phyloP scores from a whole-genome alignment of 1,284 basidiomycete species.

The Coriolopsis trogii region DNA sequence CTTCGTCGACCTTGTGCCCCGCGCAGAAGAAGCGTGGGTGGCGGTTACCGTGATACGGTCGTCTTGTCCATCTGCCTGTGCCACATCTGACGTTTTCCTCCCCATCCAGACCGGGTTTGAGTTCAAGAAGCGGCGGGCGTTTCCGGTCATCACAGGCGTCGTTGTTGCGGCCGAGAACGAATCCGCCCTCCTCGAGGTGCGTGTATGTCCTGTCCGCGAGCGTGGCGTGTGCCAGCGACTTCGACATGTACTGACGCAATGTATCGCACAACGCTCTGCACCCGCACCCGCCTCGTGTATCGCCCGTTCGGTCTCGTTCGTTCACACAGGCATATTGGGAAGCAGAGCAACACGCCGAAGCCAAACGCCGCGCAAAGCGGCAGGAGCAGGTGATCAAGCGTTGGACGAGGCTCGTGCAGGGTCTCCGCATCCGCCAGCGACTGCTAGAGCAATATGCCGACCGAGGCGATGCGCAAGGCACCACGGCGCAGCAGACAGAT shows the following conservation, averaged over 20 bases:
- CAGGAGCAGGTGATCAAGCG: slow-evolving; percentile 85
- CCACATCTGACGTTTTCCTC: slow-evolving; percentile 9
- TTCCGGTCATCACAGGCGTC: slow-evolving; percentile 85
- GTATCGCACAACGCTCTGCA: too few species aligned
- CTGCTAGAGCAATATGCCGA: slow-evolving; percentile 81
- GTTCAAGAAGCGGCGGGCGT: slow-evolving; percentile 89
- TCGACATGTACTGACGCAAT: slow-evolving; percentile 1
- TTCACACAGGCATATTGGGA: slow-evolving; percentile 77
- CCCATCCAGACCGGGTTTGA: slow-evolving; percentile 89
- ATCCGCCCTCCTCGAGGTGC: slow-evolving; percentile 74
- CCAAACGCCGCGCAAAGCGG: slow-evolving; percentile 76
- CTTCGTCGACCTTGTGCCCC: too few species aligned
- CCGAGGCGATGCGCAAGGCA: slow-evolving; percentile 23
- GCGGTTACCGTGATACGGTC: too few species aligned
- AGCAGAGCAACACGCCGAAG: slow-evolving; percentile 75
- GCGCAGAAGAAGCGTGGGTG: too few species aligned
- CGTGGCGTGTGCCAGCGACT: background rate
- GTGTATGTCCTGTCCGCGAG: background rate
- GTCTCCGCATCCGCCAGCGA: slow-evolving; percentile 82
- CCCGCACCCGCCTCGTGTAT: too few species aligned
- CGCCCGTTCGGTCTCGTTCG: background rate
- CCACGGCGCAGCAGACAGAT: slow-evolving; percentile 2
- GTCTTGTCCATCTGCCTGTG: background rate
- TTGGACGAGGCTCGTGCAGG: slow-evolving; percentile 89
- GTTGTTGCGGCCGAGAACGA: slow-evolving; percentile 88